Percentiles rank a stretch among this genome's conserved stretches.
phyloP scores from a whole-genome alignment of 2,329 filamentous ascomycete species.

The Penicillium sclerotiorum region DNA sequence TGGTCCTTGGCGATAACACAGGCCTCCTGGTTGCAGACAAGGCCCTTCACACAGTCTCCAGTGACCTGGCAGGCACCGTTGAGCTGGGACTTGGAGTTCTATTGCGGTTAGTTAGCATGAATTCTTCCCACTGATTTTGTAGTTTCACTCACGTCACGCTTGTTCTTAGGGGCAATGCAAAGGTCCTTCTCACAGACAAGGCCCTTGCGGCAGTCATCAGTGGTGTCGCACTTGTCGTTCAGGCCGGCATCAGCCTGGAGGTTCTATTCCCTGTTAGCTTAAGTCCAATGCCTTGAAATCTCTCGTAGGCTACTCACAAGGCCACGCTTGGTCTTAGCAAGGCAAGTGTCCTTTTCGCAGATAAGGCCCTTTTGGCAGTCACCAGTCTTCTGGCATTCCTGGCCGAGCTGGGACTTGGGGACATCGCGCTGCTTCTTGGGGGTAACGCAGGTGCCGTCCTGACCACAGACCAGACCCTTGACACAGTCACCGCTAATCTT shows the following conservation, averaged over 20 bases:
- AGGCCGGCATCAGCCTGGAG: not conserved
- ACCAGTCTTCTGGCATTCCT: constrained; percentile 1
- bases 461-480: constrained; percentile 8
- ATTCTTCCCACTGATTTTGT: not conserved
- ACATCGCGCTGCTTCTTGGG: constrained; percentile 8
- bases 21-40: constrained; percentile 4
- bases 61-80: constrained; percentile 10
- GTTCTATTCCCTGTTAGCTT: not conserved
- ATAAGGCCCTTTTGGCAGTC: constrained; percentile 5
- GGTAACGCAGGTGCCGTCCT: constrained; percentile 6
- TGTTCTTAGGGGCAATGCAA: constrained; percentile 6
- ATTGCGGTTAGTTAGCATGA: too few relatives aligned
- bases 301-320: not conserved
- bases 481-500: constrained; percentile 6
- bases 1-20: constrained; percentile 8
- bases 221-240: not conserved
- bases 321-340: constrained; percentile 9
- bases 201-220: constrained; percentile 6
- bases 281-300: not conserved
- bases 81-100: constrained; percentile 8
- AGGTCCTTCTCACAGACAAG: constrained; percentile 6
- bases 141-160: constrained; percentile 4
- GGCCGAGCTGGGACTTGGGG: constrained; percentile 1
- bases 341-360: constrained; percentile 8
- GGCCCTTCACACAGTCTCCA: constrained; percentile 10